phyloP scores from a whole-genome alignment of 192 early-diverging fungal species.

The Coemansia sp. region DNA sequence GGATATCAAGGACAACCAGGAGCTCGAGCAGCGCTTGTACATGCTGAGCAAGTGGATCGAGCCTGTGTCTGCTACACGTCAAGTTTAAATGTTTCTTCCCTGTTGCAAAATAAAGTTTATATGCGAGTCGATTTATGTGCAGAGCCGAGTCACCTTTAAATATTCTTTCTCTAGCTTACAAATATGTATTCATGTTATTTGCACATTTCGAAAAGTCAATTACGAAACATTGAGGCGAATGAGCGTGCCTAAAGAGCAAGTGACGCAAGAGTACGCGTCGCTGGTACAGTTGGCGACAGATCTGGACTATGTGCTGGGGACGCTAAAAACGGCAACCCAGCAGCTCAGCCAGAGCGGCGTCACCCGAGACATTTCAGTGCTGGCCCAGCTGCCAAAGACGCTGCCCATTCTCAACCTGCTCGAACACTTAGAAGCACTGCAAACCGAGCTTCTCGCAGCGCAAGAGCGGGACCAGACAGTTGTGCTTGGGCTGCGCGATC shows the following conservation, averaged over 20 bases:
- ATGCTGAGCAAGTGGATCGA: conserved; percentile 57
- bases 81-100: not conserved
- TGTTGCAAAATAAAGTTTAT: not conserved
- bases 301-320: conserved; percentile 6
- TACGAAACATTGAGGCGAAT: not conserved
- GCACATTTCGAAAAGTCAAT: not conserved
- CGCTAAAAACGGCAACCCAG: conserved; percentile 19
- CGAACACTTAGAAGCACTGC: conserved; percentile 11
- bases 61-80: conserved; percentile 17
- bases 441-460: conserved; percentile 17
- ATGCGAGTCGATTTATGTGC: not conserved
- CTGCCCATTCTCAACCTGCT: conserved; percentile 22
- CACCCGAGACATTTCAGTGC: conserved; percentile 16
- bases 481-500: conserved; percentile 36
- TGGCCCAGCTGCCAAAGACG: conserved; percentile 5
- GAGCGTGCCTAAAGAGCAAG: not conserved
- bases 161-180: not conserved
- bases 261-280: conserved; percentile 29
- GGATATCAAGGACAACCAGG: conserved; percentile 54
- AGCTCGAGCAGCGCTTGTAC: conserved; percentile 53
- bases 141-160: too few species aligned
- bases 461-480: not conserved
- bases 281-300: conserved; percentile 14
- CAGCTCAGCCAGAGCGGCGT: conserved; percentile 46
- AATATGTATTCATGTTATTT: not conserved